These are phyloP conservation scores for Botrytis fragariae DNA, from an alignment of 2,329 filamentous ascomycete species.

Conservation along the genomic window DNA sequence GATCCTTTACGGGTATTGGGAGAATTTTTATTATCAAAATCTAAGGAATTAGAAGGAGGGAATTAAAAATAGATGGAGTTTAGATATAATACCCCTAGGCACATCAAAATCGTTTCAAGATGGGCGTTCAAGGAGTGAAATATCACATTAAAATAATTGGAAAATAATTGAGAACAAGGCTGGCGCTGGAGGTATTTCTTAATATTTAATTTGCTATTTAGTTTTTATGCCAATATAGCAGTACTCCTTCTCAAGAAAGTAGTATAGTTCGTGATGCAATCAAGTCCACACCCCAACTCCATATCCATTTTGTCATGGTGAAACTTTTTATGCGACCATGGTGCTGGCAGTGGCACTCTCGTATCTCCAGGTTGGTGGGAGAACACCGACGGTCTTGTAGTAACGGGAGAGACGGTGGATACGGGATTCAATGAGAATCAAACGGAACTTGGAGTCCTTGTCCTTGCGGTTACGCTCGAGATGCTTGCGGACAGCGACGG, in stretches of 20 bases:
- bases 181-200: conserved; percentile 30
- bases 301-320: conserved; percentile 23
- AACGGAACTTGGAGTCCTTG: conserved; percentile 99
- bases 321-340: conserved; percentile 69
- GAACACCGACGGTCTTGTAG: conserved; percentile 93
- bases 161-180: conserved; percentile 12
- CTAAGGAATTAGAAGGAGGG: conserved; percentile 57
- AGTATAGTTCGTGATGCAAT: conserved; percentile 25
- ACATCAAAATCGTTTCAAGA: conserved; percentile 8
- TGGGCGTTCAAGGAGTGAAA: conserved; percentile 4
- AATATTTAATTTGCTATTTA: conserved; percentile 35
- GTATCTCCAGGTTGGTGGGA: conserved; percentile 96
- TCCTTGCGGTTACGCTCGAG: conserved; percentile 99
- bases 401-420: conserved; percentile 99
- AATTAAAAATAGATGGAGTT: conserved; percentile 6
- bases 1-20: conserved; percentile 68
- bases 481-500: conserved; percentile 99
- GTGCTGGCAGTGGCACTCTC: conserved; percentile 96
- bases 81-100: conserved; percentile 1
- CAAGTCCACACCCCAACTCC: conserved; percentile 36
- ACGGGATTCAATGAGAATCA: conserved; percentile 99
- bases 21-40: conserved; percentile 67
- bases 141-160: background rate
- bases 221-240: conserved; percentile 32
- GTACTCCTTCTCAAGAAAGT: conserved; percentile 21